Evolutionary conservation across 495 filamentous ascomycete species (phyloP).

Genomic region (Penicillium canescens): DNA sequence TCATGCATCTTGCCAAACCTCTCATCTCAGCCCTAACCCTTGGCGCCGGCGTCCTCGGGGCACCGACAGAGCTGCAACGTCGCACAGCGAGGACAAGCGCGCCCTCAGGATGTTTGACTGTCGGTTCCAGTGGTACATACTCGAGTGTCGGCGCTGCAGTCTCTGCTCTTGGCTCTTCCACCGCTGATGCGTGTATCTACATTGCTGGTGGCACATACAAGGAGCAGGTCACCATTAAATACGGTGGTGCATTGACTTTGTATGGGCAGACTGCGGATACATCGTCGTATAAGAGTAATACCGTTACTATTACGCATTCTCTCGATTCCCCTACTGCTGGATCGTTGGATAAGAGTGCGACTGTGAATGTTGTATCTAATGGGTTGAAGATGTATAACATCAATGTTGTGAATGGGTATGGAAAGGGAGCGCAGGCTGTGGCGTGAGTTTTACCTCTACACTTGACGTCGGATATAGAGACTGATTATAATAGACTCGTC

Average conservation of each 20-base stretch:
- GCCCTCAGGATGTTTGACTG: slow-evolving; percentile 30
- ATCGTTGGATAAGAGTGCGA: slow-evolving; percentile 49
- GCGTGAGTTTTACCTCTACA: slow-evolving; percentile 23
- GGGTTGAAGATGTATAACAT: slow-evolving; percentile 63
- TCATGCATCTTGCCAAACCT: background rate
- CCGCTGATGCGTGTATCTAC: slow-evolving; percentile 30
- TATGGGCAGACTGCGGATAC: slow-evolving; percentile 63
- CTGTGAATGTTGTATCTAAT: slow-evolving; percentile 52
- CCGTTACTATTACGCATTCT: slow-evolving; percentile 59
- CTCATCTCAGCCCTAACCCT: slow-evolving; percentile 13
- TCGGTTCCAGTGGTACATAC: slow-evolving; percentile 26
- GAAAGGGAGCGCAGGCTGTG: slow-evolving; percentile 34
- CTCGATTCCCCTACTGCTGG: slow-evolving; percentile 47
- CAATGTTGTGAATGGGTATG: slow-evolving; percentile 56
- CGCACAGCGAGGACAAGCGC: slow-evolving; percentile 21
- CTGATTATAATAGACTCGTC: slow-evolving; percentile 32
- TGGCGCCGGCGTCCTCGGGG: slow-evolving; percentile 4
- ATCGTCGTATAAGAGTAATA: slow-evolving; percentile 54
- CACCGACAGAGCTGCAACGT: slow-evolving; percentile 11
- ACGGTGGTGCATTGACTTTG: slow-evolving; percentile 27
- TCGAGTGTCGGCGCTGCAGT: slow-evolving; percentile 29
- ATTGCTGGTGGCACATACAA: slow-evolving; percentile 42
- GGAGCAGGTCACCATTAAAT: slow-evolving; percentile 55
- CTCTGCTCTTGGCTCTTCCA: slow-evolving; percentile 22
- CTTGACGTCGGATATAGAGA: background rate